These are phyloP conservation scores for Verticillium nubilum DNA, from an alignment of 2,329 filamentous ascomycete genomes.

Conservation along the genomic window DNA sequence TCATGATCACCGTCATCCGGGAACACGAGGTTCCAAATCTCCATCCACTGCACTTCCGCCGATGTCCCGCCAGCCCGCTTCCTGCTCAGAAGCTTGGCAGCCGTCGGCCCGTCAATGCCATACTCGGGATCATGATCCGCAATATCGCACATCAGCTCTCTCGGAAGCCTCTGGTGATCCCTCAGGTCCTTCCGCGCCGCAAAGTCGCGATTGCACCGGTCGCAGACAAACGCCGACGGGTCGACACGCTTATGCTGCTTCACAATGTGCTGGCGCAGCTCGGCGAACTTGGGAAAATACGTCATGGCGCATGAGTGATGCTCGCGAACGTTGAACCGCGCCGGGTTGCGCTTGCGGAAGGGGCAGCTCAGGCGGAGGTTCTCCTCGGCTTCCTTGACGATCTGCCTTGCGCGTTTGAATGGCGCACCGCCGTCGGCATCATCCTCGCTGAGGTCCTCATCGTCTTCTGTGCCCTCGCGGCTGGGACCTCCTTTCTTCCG, in stretches of 20 bases:
- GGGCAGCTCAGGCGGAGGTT: slow-evolving; percentile 36
- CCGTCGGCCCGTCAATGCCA: slow-evolving; percentile 33
- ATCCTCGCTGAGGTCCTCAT: slow-evolving; percentile 27
- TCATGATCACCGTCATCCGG: slow-evolving; percentile 31
- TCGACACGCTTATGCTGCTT: slow-evolving; percentile 37
- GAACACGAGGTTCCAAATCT: slow-evolving; percentile 36
- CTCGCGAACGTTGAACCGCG: slow-evolving; percentile 39
- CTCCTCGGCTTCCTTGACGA: slow-evolving; percentile 26
- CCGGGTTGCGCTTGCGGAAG: slow-evolving; percentile 37
- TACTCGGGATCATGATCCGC: slow-evolving; percentile 32
- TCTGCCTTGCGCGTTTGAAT: slow-evolving; percentile 23
- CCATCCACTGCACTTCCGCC: slow-evolving; percentile 31
- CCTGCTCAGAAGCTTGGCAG: slow-evolving; percentile 31
- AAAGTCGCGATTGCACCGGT: slow-evolving; percentile 34
- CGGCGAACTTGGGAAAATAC: slow-evolving; percentile 34
- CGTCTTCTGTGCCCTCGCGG: slow-evolving; percentile 21
- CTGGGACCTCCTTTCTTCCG: slow-evolving; percentile 24
- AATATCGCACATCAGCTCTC: slow-evolving; percentile 35
- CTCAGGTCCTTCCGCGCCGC: slow-evolving; percentile 29
- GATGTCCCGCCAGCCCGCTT: slow-evolving; percentile 32
- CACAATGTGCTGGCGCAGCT: slow-evolving; percentile 33
- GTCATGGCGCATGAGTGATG: slow-evolving; percentile 38
- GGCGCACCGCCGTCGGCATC: slow-evolving; percentile 20
- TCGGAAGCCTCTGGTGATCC: slow-evolving; percentile 32
- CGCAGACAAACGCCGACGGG: slow-evolving; percentile 33